These are phyloP conservation scores for Petunia hybrid DNA, from an alignment of 305 asterid genomes.

Conservation along the genomic window DNA sequence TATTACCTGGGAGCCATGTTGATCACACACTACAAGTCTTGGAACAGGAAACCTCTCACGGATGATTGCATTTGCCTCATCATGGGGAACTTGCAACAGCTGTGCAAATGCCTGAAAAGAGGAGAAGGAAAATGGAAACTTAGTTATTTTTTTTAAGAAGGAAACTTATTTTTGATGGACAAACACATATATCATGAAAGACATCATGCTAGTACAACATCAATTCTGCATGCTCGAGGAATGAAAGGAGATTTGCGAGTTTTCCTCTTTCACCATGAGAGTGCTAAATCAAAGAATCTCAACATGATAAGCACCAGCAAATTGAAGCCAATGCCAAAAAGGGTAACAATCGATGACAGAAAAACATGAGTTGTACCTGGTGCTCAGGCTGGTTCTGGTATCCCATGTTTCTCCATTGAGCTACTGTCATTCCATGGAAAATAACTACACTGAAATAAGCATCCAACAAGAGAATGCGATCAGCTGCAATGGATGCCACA, in stretches of 20 bases:
- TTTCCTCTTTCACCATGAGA: neutral
- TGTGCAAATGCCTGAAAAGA: slow-evolving; percentile 73
- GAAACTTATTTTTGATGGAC: neutral
- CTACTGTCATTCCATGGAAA: slow-evolving; percentile 98
- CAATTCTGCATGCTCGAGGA: slow-evolving; percentile 10
- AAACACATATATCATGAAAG: neutral
- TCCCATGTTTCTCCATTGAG: slow-evolving; percentile 99
- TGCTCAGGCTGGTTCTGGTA: slow-evolving; percentile 96
- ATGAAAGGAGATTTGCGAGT: slow-evolving; percentile 6
- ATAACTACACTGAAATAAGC: slow-evolving; percentile 93
- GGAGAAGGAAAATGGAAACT: neutral
- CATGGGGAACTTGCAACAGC: slow-evolving; percentile 91
- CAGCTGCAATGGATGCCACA: slow-evolving; percentile 92
- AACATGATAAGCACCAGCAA: neutral
- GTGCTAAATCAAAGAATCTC: neutral
- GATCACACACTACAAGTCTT: slow-evolving; percentile 97
- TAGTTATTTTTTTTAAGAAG: neutral
- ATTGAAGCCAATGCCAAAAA: neutral
- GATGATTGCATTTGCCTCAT: slow-evolving; percentile 81
- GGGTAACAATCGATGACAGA: slow-evolving; percentile 22
- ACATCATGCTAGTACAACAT: slow-evolving; percentile 21
- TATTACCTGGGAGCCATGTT: slow-evolving; percentile 98
- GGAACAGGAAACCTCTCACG: slow-evolving; percentile 96
- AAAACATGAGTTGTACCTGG: slow-evolving; percentile 53
- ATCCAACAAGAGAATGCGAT: slow-evolving; percentile 94